These are phyloP conservation scores for Ananas comosus DNA, from an alignment of 176 grass and related monocot genomes.

Conservation along the genomic window DNA sequence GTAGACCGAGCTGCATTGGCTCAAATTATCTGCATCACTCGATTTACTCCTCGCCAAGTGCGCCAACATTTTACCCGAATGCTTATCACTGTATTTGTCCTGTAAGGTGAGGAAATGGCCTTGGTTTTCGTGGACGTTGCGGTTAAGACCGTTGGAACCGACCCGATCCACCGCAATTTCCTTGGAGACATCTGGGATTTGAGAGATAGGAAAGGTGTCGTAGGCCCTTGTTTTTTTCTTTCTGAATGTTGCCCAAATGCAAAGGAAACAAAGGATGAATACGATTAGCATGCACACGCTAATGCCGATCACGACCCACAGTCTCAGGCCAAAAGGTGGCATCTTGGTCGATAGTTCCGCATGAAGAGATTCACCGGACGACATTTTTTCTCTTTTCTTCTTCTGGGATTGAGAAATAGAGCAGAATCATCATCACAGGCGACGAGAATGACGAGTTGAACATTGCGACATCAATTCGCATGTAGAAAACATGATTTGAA, in stretches of 20 bases:
- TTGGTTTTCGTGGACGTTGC: slow-evolving; percentile 26
- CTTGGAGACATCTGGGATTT: slow-evolving; percentile 61
- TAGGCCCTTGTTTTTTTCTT: slow-evolving; percentile 32
- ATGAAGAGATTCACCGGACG: slow-evolving; percentile 32
- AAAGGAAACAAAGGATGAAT: slow-evolving; percentile 46
- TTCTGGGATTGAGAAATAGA: slow-evolving; percentile 1
- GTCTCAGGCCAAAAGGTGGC: slow-evolving; percentile 55
- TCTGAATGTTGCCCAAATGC: slow-evolving; percentile 46
- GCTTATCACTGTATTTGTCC: slow-evolving; percentile 27
- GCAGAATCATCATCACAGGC: slow-evolving; percentile 4
- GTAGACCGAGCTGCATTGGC: slow-evolving; percentile 58
- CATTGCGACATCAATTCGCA: neutral
- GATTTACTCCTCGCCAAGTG: slow-evolving; percentile 53
- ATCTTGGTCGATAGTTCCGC: slow-evolving; percentile 41
- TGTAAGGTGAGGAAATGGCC: slow-evolving; percentile 17
- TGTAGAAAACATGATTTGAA: neutral
- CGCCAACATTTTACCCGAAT: slow-evolving; percentile 47
- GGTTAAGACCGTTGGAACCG: slow-evolving; percentile 25
- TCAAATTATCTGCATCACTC: slow-evolving; percentile 54
- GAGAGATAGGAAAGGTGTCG: slow-evolving; percentile 39
- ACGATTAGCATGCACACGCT: slow-evolving; percentile 41
- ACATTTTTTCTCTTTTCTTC: slow-evolving; percentile 32
- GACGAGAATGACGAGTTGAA: neutral
- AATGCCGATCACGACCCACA: slow-evolving; percentile 68
- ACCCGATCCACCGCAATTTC: slow-evolving; percentile 59